Evolutionary conservation across 2,329 filamentous ascomycete species (phyloP), one percentile per base, ranked within the genome.

Genomic region (Hymenoscyphus linearis): DNA sequence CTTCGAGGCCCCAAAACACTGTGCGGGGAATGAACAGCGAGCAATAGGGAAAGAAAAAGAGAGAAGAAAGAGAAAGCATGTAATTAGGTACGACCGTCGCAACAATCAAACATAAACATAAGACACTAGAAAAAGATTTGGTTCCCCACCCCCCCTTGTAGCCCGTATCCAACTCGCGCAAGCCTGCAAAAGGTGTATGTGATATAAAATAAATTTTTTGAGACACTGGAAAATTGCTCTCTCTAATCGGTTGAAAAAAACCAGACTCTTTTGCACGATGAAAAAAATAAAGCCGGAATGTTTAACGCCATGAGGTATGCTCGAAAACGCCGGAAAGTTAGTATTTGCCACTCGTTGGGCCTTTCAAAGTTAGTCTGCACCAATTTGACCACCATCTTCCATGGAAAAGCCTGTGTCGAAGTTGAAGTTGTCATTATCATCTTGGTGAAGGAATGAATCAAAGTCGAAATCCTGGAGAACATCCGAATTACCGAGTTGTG

Each of bases 401-500:
- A 86, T 81, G 69, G 85, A 84, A 53, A 74, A 74, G 5, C 31
- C 31, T 16, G 78, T 73, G 64, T 76, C 76, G 68, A 87, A 87
- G 73, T 83, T 82, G 64, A 87, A 87, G 4, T 70, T 62, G 54
- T 69, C 73, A 50, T 76, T 77, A 54, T 81, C 80, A 62, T 81
- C 79, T 60, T 82, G 79, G 65, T 88, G 84, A 7, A 88, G 75
- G 76, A 88, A 88, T 1, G 85, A 86, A 72, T 88, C 85, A 66
- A 88, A 84, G 66, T 88, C 85, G 68, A 88, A 88, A 65, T 86
- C 85, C 67, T 84, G 84, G 55, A 88, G 76, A 37, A 87, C 85
- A 69, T 87, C 81, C 59, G 74, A 75, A 5, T 79, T 78, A 44
- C 67, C 66, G 63, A 77, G 76, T 27, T 81, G 72, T 2, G 83